Percentiles rank a stretch among this genome's conserved stretches.
These are phyloP conservation scores for Xylariaceae sp. DNA, from an alignment of 2,329 filamentous ascomycete species.

Conservation along the genomic window DNA sequence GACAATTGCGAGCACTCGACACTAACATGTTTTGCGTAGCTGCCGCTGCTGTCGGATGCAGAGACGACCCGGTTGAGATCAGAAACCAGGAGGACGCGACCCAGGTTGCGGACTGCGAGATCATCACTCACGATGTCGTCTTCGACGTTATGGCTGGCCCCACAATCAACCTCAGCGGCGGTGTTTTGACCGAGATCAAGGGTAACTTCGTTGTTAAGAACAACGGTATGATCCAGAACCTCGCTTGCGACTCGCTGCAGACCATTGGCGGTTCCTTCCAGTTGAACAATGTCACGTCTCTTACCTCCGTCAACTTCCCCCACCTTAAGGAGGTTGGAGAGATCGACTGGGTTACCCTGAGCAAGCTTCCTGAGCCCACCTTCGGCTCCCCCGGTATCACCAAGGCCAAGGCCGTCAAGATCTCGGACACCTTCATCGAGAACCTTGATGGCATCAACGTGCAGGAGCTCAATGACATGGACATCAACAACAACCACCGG, in stretches of 20 bases:
- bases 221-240: conserved; percentile 54
- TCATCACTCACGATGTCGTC: conserved; percentile 62
- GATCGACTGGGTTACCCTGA: conserved; percentile 69
- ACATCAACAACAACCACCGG: conserved; percentile 86
- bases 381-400: conserved; percentile 55
- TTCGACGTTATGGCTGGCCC: conserved; percentile 54
- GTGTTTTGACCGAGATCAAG: conserved; percentile 44
- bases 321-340: conserved; percentile 58
- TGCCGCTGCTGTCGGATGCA: conserved; percentile 31
- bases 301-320: conserved; percentile 64
- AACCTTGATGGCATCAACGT: conserved; percentile 78
- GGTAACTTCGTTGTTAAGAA: conserved; percentile 57
- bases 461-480: conserved; percentile 62
- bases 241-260: conserved; percentile 57
- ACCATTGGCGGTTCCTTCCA: conserved; percentile 65
- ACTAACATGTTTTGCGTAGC: conserved; percentile 20
- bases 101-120: conserved; percentile 58
- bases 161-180: conserved; percentile 56
- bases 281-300: conserved; percentile 61
- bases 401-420: conserved; percentile 61
- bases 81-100: conserved; percentile 59
- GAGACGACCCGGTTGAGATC: conserved; percentile 47
- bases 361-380: conserved; percentile 46
- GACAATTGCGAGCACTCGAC: too few relatives aligned
- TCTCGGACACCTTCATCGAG: conserved; percentile 81